Evolutionary conservation across 257 asterid species (phyloP), one percentile per base, ranked within the genome.

Genomic region (Lithospermum erythrorhizon): DNA sequence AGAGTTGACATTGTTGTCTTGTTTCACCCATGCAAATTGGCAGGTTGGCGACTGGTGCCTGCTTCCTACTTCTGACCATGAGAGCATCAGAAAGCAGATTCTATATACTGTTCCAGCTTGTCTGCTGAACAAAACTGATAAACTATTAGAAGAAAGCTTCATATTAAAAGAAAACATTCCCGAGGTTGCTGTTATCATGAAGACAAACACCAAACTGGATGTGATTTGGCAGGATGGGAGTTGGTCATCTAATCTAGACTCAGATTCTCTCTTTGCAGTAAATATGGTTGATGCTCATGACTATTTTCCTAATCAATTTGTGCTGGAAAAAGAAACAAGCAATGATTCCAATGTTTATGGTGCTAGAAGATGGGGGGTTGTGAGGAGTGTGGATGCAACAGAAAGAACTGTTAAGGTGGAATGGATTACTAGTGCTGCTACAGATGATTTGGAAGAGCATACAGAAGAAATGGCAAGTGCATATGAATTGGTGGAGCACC

Each of bases 201-300:
- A 75, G 85, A 84, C 85, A 18, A 89, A 73, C 79, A 80, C 85
- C 30, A 86, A 72, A 66, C 79, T 89, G 24, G 90, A 89, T 58
- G 89, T 93, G 22, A 81, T 72, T 27, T 93, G 99, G 99, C 99
- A 93, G 74, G 97, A 93, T 52, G 96, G 97, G 25, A 81, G 86
- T 69, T 65, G 57, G 66, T 81, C 95, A 9, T 3, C 57, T 20
- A 91, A 84, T 21, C 67, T 84, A 58, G 90, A 83, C 72, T 81
- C 96, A 2, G 68, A 69, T 66, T 77, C 80, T 63, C 73, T 93
- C 22, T 72, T 65, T 51, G 84, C 96, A 0, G 87, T 89, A 9
- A 81, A 81, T 61, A 53, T 86, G 9, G 68, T 84, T 0, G 99
- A 89, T 8, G 78, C 86, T 11, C 97, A 93, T 69, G 99, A 93